A percentile compares a stretch with the other conserved stretches of the same genome.
Conservation (phyloP, 2,329 filamentous ascomycete genomes). For the Sporothrix curviconia region DNA sequence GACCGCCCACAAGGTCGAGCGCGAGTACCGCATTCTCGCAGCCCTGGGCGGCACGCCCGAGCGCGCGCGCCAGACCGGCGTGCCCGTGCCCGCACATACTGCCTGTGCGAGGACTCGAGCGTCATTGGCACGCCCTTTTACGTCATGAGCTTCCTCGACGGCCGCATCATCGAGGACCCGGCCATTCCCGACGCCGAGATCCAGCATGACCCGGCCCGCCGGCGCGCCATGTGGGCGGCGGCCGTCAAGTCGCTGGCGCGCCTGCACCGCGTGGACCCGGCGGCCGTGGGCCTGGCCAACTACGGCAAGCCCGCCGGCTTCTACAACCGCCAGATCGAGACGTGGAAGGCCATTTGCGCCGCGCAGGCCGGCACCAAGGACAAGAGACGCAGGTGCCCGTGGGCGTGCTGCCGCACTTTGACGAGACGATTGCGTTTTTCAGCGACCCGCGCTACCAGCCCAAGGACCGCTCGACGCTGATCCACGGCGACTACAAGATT, state of each 20-base stretch:
- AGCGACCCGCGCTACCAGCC: conserved; percentile 62
- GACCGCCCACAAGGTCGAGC: conserved; percentile 92
- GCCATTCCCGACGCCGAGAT: conserved; percentile 60
- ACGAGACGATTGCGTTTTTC: conserved; percentile 75
- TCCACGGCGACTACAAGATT: conserved; percentile 75
- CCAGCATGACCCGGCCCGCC: conserved; percentile 29
- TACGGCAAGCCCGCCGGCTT: conserved; percentile 74
- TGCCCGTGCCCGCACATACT: conserved; percentile 81
- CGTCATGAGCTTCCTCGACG: conserved; percentile 92
- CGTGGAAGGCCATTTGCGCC: conserved; percentile 70
- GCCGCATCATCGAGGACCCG: conserved; percentile 87
- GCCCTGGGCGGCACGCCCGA: conserved; percentile 52
- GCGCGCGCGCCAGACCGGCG: conserved; percentile 49
- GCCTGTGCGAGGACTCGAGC: conserved; percentile 73
- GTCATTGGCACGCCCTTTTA: conserved; percentile 91
- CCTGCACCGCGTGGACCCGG: conserved; percentile 69
- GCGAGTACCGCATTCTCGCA: conserved; percentile 85
- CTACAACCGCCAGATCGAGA: conserved; percentile 78
- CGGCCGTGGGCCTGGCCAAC: conserved; percentile 57
- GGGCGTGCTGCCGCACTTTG: conserved; percentile 76
- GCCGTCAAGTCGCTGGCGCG: conserved; percentile 77
- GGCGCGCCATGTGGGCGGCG: conserved; percentile 76
- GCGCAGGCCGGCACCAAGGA: conserved; percentile 72
- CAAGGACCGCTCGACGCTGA: conserved; percentile 66
- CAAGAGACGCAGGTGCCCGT: conserved; percentile 69